Base-by-base conservation (phyloP, 306 rosid species). In the Phaseolus lunatus region DNA sequence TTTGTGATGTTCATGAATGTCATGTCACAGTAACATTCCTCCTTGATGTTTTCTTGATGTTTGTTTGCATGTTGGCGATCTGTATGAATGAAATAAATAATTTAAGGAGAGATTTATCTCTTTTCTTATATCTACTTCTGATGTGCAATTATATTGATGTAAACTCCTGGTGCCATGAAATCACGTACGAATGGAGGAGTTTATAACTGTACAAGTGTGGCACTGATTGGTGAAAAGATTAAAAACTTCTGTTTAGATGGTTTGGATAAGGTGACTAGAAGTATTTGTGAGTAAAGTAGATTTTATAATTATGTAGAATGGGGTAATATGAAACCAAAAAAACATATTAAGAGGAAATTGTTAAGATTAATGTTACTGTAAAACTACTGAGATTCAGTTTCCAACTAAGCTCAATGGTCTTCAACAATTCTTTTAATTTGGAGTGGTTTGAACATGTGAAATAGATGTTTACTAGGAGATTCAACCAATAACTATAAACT, bases 381-480 rank as follows among this genome's bases (percentile, higher is more conserved):
- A 31, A 4, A 5, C 37, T 31, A 7, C 37, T 31, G 37, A 31
- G 37, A 3, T 31, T 33, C 2, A 33, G 39, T 33, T 33, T 33
- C 5, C 5, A 33, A 33, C 5, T 33, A 33, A 33, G 9, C 5
- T 33, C 9, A 7, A 33, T 33, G 39, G 2, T 24, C 1, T 1
- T 24, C 2, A 24, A 2, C 27, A 24, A 24, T 24, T 24, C 27
- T 24, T 24, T 1, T 24, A 24, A 24, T 24, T 24, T 24, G 27
- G 27, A 24, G 27, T 24, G 27, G 27, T 24, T 24, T 24, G 87
- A 83, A n/a, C 90, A 83, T 82, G 80, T 77, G 98, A n/a, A n/a
- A n/a, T n/a, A n/a, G n/a, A n/a, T n/a, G n/a, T n/a, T n/a, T n/a
- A n/a, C n/a, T n/a, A n/a, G n/a, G n/a, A n/a, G n/a, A n/a, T n/a